Base-by-base conservation (phyloP, 2,329 filamentous ascomycete genomes). In the Fusarium fracticaudum region DNA sequence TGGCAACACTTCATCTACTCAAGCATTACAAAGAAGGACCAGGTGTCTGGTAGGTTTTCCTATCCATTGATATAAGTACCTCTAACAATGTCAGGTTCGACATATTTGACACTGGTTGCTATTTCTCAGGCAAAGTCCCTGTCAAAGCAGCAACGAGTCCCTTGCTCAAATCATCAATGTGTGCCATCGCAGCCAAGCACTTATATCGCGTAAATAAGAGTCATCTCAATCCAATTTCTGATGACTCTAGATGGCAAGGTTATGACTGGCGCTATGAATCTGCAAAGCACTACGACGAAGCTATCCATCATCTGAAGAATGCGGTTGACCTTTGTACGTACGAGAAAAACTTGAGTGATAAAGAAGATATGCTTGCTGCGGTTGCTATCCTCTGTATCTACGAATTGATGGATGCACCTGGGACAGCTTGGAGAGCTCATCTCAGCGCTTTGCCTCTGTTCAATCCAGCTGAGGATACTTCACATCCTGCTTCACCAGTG, bases 331-430 rank as follows among this genome's bases (percentile, higher is more conserved):
- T 70, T 5, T 58, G 51, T 9, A 62, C 43, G 2, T 86, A 89
- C 22, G 87, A 88, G 7, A 83, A 88, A 6, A 74, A 57, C 14
- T 20, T 60, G 1, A 59, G 63, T 1, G 77, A 76, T 0, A 74
- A 71, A 45, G 65, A 80, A 45, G 74, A 92, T 66, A 85, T 92
- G 8, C 84, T 92, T 29, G 90, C 90, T 14, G 90, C 91, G 5
- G 90, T 90, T 5, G 90, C 91, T 1, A 92, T 93, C 20, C 80
- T 93, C 4, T 92, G 90, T 67, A 88, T 91, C 1, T 92, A 92
- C 77, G 91, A 93, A 71, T 90, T 92, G 67, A 83, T 92, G n/a
- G 90, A 92, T 78, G 88, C 89, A 4, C 91, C 89, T 3, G 88
- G 87, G 5, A 85, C 86, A 0, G 90, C 90, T 26, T 93, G 90